Percentiles rank a stretch among this genome's conserved stretches.
These are phyloP conservation scores for Amphicarpaea edgeworthii DNA, from an alignment of 306 rosid species.

Conservation along the genomic window DNA sequence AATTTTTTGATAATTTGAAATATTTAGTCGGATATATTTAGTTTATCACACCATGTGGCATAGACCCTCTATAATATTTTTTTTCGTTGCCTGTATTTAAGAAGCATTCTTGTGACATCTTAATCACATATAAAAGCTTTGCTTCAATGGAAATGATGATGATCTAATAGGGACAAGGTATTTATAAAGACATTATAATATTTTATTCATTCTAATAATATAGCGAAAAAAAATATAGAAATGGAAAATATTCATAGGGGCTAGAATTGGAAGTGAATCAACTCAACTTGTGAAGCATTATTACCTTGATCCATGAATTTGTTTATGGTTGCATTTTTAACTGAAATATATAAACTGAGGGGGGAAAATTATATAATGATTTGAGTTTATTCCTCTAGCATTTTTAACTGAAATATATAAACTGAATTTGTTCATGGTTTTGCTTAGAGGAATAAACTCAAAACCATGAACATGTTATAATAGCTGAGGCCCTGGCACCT, in stretches of 20 bases:
- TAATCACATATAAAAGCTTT: background rate
- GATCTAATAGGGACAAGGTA: background rate
- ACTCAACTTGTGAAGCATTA: background rate
- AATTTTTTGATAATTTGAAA: background rate
- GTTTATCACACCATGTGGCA: background rate
- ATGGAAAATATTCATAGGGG: background rate
- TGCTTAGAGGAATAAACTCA: too few species aligned
- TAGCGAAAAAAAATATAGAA: background rate
- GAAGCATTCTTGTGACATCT: background rate
- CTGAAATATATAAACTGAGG: background rate
- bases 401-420: too few species aligned
- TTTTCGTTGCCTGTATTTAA: background rate
- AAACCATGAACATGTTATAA: background rate
- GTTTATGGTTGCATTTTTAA: background rate
- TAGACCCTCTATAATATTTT: background rate
- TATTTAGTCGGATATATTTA: background rate
- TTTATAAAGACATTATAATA: background rate
- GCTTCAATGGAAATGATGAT: background rate
- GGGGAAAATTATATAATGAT: background rate
- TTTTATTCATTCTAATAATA: background rate
- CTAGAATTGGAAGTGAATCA: background rate
- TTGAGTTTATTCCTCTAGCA: background rate
- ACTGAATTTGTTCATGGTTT: too few species aligned
- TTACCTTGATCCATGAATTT: background rate
- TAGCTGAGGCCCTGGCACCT: constrained; percentile 1